phyloP scores from a whole-genome alignment of 2,329 filamentous ascomycete species.

The Xylaria sp. region DNA sequence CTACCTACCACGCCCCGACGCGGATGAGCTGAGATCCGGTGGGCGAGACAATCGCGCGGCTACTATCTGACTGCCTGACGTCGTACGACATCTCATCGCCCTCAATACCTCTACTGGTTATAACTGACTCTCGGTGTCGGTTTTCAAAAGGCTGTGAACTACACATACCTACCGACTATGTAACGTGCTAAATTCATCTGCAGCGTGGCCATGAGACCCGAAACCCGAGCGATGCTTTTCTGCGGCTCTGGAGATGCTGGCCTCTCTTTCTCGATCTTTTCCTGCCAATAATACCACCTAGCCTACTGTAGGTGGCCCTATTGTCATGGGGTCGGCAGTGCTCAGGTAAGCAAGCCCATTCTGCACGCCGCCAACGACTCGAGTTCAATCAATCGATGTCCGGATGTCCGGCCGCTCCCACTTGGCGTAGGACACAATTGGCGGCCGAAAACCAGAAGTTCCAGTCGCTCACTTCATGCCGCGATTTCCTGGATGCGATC shows the following conservation, averaged over 20 bases:
- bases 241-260: background rate
- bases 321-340: slow-evolving; percentile 16
- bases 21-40: slow-evolving; percentile 32
- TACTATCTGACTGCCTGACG: slow-evolving; percentile 18
- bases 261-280: background rate
- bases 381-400: slow-evolving; percentile 5
- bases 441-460: slow-evolving; percentile 10
- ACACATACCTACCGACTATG: background rate
- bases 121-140: background rate
- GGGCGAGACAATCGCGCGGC: slow-evolving; percentile 35
- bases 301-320: background rate
- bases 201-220: background rate
- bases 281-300: slow-evolving; percentile 15
- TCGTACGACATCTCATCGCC: slow-evolving; percentile 23
- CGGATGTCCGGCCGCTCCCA: slow-evolving; percentile 28
- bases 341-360: slow-evolving; percentile 18
- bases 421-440: slow-evolving; percentile 21
- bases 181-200: slow-evolving; percentile 22
- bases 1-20: slow-evolving; percentile 12
- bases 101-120: background rate
- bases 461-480: slow-evolving; percentile 5
- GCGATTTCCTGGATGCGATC: slow-evolving; percentile 2
- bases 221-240: slow-evolving; percentile 1
- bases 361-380: slow-evolving; percentile 1
- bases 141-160: slow-evolving; percentile 5